Base-by-base conservation (phyloP, 139 green algal species). In the Chlorella sp. region DNA sequence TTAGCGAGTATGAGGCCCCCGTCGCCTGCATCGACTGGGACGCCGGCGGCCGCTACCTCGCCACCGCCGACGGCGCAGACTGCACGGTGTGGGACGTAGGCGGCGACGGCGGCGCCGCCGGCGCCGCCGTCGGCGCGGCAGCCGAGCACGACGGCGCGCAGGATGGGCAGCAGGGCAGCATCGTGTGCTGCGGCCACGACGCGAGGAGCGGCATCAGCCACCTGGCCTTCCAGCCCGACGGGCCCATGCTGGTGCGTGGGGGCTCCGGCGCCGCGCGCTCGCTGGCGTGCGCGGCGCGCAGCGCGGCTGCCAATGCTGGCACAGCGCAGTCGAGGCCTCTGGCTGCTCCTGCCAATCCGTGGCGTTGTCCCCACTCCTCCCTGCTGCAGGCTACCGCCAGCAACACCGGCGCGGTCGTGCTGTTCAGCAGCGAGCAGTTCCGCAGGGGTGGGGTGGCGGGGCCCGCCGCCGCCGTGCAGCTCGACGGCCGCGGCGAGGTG, bases 131-230 rank as follows among this genome's bases (percentile, higher is more conserved):
- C n/a, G n/a, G n/a, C n/a, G n/a, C n/a, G n/a, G 46, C 46, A 55
- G 46, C 46, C 14, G 14, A 14, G 17, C 17, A 58, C 17, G 48
- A 21, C 17, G 48, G 48, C 17, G 48, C 25, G 21, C 58, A 65
- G 21, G 33, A 25, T 11, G 31, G 51, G n/a, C 8, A 59, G 50
- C 12, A 31, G 19, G 27, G n/a, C 51, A 77, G 53, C 64, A 70
- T 82, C 17, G 75, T 86, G 29, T 91, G 86, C 81, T 84, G 80
- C 53, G 81, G 86, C 42, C 86, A 88, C 69, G 75, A 85, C 17
- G 40, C 73, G 25, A 41, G 62, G 58, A 71, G 81, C 0, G 36
- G 25, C 21, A 74, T 91, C 33, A 82, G 69, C 7, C 51, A 42
- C 38, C 8, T 86, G 25, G 79, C 77, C 1, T 91, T 91, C 75